Percentiles rank a stretch among this genome's conserved stretches.
Conservation (phyloP, 768 basidiomycete species). For the Gloeophyllum trabeum region DNA sequence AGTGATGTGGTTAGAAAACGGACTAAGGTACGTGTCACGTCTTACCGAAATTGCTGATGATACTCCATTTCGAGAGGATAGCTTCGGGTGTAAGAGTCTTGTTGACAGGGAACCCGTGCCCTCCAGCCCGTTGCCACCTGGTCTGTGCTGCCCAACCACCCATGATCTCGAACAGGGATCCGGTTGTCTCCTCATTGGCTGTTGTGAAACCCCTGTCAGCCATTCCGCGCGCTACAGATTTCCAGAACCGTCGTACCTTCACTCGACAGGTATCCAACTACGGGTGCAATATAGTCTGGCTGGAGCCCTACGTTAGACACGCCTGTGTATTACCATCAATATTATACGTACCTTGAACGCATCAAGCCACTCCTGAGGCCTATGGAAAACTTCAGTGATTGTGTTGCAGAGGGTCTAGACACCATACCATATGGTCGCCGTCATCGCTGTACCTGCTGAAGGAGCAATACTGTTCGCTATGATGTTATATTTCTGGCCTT, state of each 20-base stretch:
- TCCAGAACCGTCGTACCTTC: too few species aligned
- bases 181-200: conserved; percentile 67
- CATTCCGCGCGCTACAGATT: too few species aligned
- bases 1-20: conserved; percentile 1
- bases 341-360: conserved; percentile 59
- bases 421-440: conserved; percentile 63
- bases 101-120: conserved; percentile 79
- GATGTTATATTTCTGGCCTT: conserved; percentile 88
- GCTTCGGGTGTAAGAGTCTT: conserved; percentile 70
- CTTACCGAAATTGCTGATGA: conserved; percentile 78
- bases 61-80: conserved; percentile 67
- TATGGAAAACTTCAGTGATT: too few species aligned
- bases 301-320: conserved; percentile 14
- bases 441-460: conserved; percentile 88
- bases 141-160: conserved; percentile 91
- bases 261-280: conserved; percentile 86
- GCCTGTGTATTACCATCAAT: background rate
- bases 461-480: conserved; percentile 83
- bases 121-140: conserved; percentile 87
- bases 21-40: conserved; percentile 2
- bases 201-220: background rate
- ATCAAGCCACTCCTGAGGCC: conserved; percentile 79
- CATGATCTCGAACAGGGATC: conserved; percentile 72
- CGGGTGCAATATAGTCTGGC: conserved; percentile 88
- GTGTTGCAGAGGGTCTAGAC: conserved; percentile 2